Conservation (phyloP, 129 eudicot genomes). For the sunflower (Helianthus annuus) region DNA sequence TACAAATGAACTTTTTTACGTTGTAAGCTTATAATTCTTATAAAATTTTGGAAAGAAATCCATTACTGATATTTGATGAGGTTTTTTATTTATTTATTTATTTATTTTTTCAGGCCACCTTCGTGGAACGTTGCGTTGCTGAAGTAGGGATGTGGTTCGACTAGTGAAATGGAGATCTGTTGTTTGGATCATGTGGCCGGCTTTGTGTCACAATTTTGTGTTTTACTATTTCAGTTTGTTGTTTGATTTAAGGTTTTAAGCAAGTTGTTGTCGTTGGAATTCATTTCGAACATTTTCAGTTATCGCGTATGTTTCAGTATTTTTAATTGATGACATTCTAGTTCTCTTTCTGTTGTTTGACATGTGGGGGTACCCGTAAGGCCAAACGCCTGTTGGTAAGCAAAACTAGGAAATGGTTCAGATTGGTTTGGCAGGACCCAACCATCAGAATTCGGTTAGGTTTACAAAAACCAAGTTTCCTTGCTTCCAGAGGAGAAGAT, state of each 20-base stretch:
- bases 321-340: neutral
- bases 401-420: too few relatives aligned
- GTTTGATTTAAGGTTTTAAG: neutral
- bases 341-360: neutral
- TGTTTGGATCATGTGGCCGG: neutral
- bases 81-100: neutral
- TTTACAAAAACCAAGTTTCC: too few relatives aligned
- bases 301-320: neutral
- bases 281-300: neutral
- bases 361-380: too few relatives aligned
- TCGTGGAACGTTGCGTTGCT: neutral
- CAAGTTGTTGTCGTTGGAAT: neutral
- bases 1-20: neutral
- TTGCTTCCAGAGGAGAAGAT: too few relatives aligned
- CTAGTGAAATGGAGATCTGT: neutral
- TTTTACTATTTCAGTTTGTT: neutral
- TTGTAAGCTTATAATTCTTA: neutral
- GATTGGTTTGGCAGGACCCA: too few relatives aligned
- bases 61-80: neutral
- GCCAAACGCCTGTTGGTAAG: too few relatives aligned
- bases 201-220: neutral
- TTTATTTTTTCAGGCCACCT: conserved; percentile 14
- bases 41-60: neutral
- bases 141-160: neutral
- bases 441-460: too few relatives aligned